Conservation (phyloP, 2,329 filamentous ascomycete genomes). For the Xylariaceae sp. region DNA sequence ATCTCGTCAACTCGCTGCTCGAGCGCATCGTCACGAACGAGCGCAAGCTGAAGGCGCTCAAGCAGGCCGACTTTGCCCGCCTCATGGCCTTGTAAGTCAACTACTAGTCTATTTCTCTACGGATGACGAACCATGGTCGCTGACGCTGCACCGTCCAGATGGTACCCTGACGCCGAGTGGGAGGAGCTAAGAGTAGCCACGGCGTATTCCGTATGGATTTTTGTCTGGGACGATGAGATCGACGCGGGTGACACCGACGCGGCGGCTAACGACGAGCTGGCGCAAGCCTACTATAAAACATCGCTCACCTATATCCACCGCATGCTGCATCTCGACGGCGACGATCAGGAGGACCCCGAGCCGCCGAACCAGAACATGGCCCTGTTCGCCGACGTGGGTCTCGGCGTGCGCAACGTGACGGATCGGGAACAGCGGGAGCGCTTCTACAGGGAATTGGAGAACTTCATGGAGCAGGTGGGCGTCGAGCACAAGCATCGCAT, state of each 20-base stretch:
- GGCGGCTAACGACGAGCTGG: slow-evolving; percentile 26
- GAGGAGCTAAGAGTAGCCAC: slow-evolving; percentile 30
- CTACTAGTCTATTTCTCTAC: too few relatives aligned
- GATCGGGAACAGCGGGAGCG: slow-evolving; percentile 25
- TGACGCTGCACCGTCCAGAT: slow-evolving; percentile 17
- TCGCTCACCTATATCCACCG: slow-evolving; percentile 30
- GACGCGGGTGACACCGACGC: slow-evolving; percentile 33
- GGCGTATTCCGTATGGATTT: slow-evolving; percentile 33
- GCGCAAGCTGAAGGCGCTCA: slow-evolving; percentile 30
- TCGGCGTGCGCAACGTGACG: slow-evolving; percentile 19
- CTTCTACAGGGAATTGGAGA: slow-evolving; percentile 28
- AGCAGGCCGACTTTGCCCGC: slow-evolving; percentile 31
- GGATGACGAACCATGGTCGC: background rate
- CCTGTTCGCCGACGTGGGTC: slow-evolving; percentile 27
- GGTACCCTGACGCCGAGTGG: slow-evolving; percentile 34
- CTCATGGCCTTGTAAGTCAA: slow-evolving; percentile 30
- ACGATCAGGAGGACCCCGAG: slow-evolving; percentile 8
- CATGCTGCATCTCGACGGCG: slow-evolving; percentile 25
- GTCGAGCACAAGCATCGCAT: slow-evolving; percentile 28
- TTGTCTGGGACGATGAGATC: slow-evolving; percentile 35
- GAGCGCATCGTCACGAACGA: slow-evolving; percentile 29
- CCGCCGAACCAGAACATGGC: slow-evolving; percentile 26
- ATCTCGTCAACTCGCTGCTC: slow-evolving; percentile 22
- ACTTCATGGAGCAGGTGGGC: slow-evolving; percentile 29
- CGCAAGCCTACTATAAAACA: slow-evolving; percentile 29